These are phyloP conservation scores for Wickerhamomyces subpelliculosus DNA, from an alignment of 805 yeast genomes.

Conservation along the genomic window DNA sequence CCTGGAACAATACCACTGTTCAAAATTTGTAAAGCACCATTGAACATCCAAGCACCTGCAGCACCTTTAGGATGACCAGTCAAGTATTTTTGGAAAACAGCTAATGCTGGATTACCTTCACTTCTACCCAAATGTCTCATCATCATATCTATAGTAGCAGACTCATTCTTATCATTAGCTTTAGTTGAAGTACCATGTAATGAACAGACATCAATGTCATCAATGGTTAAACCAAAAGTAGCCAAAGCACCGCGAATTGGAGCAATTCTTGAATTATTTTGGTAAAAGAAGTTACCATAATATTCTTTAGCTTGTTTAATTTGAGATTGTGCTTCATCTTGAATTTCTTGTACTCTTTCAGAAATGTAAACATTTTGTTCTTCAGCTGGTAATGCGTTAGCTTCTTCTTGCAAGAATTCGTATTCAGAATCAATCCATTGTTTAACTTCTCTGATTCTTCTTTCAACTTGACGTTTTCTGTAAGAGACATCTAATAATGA, in stretches of 20 bases:
- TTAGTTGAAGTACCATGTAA: constrained; percentile 99
- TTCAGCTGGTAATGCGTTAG: constrained; percentile 40
- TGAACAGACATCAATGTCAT: constrained; percentile 93
- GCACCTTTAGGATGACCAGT: constrained; percentile 99
- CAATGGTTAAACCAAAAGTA: constrained; percentile 84
- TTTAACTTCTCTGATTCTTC: constrained; percentile 70
- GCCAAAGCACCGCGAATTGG: constrained; percentile 97
- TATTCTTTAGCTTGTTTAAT: constrained; percentile 81
- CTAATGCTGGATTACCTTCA: constrained; percentile 95
- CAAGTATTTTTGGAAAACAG: constrained; percentile 97
- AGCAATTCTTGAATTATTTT: constrained; percentile 87
- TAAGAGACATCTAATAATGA: constrained; percentile 84
- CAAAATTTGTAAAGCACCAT: constrained; percentile 92
- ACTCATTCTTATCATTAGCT: constrained; percentile 98
- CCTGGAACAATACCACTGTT: constrained; percentile 96
- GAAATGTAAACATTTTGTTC: constrained; percentile 54
- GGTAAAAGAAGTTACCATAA: constrained; percentile 95
- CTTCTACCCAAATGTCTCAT: constrained; percentile 93
- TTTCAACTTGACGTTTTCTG: constrained; percentile 85
- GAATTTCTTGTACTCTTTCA: constrained; percentile 84
- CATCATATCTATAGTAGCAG: constrained; percentile 86
- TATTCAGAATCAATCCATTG: constrained; percentile 83
- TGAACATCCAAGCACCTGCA: constrained; percentile 99
- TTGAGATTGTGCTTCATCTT: constrained; percentile 80
- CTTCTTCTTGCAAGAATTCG: constrained; percentile 64